Base-by-base conservation (phyloP, 2,329 filamentous ascomycete genomes). In the Microcyclosporella mali region DNA sequence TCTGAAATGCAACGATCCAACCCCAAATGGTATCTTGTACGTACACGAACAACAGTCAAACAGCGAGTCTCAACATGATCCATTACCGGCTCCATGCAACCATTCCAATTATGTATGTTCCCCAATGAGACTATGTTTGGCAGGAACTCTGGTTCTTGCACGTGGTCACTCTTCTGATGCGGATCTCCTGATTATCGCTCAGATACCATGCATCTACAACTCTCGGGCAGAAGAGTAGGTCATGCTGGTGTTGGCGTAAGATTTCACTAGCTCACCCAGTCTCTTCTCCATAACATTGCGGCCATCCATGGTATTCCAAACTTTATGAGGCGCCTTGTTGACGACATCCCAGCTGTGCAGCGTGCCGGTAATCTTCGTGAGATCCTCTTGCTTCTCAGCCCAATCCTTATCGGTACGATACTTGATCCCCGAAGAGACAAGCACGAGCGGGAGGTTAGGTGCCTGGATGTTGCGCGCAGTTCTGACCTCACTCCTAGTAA, bases 281-380 rank as follows among this genome's bases (percentile, higher is more conserved):
- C 87, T 78, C 71, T 84, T 85, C 70, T 94, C 89, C 65, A 97
- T 82, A 35, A 80, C 66, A 39, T 79, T 67, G 41, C 86, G 74
- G 1, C 90, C 90, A 36, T 88, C 77, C 2, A 73, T 63, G 2
- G 82, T 87, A 55, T 70, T 70, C 92, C 92, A 98, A 0, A 97
- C 83, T 61, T 89, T 78, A 63, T 94, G 87, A 4, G 88, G 85
- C 2, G 89, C 88, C 49, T 82, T 78, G 44, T 85, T 79, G 9
- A 95, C 87, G 40, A 95, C 78, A 63, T 95, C 88, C 89, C 90
- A 98, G 30, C 77, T 72, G 44, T 85, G 65, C 39, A 97, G 69
- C 36, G 88, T 88, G 40, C 82, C 74, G 1, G 90, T 95, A 53
- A 97, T 70, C 46, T 76, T 79, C 6, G 82, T 88, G 48, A 95